phyloP scores from a whole-genome alignment of 2,329 filamentous ascomycete species.

The Colletotrichum sp. region DNA sequence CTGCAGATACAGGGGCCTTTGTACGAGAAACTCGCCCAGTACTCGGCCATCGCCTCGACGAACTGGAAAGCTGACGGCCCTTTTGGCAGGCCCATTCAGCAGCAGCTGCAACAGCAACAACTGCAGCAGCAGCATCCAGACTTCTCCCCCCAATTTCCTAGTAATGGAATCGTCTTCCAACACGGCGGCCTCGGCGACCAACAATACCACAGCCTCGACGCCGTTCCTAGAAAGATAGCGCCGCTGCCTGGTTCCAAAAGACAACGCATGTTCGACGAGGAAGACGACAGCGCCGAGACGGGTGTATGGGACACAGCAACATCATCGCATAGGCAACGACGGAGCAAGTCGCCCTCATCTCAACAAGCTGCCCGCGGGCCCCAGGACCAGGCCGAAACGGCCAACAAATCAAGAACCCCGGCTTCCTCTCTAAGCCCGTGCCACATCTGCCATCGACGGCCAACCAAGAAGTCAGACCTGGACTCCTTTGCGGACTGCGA shows the following conservation, averaged over 20 bases:
- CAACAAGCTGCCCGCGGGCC: background rate
- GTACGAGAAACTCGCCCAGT: conserved; percentile 23
- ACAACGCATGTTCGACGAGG: conserved; percentile 14
- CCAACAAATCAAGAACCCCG: conserved; percentile 15
- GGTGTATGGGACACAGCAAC: background rate
- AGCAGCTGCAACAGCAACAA: conserved; percentile 13
- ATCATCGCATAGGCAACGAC: background rate
- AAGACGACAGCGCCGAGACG: background rate
- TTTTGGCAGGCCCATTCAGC: conserved; percentile 20
- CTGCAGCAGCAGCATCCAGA: background rate
- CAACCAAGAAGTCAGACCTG: conserved; percentile 68
- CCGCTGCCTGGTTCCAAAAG: conserved; percentile 10
- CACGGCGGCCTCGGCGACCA: background rate
- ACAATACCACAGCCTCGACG: background rate
- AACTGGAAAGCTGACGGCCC: conserved; percentile 19
- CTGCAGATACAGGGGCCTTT: conserved; percentile 11
- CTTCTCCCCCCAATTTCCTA: background rate
- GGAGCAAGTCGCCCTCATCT: conserved; percentile 3
- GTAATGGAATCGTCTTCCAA: background rate
- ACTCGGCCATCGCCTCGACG: conserved; percentile 6
- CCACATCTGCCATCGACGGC: conserved; percentile 71
- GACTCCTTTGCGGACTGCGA: conserved; percentile 70
- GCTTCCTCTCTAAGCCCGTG: conserved; percentile 55
- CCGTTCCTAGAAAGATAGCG: conserved; percentile 2
- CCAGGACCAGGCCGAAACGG: background rate